Conservation (phyloP, 129 eudicot genomes). For the Artemisia tridentata region DNA sequence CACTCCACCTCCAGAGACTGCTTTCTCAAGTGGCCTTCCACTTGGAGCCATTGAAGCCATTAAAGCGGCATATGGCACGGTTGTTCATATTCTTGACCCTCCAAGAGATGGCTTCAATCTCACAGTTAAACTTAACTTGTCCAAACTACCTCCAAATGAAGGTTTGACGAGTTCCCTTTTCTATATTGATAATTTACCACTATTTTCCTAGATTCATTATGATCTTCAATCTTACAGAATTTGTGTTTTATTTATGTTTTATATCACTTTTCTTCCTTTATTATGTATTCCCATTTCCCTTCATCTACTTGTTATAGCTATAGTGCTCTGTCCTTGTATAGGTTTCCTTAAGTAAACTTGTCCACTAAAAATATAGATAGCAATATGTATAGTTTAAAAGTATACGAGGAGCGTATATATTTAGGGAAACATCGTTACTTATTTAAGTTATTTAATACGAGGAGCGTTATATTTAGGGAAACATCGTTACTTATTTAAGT, state of each 20-base stretch:
- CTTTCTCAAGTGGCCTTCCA: slow-evolving; percentile 74
- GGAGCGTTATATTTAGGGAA: too few species aligned
- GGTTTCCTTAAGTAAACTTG: slow-evolving; percentile 1
- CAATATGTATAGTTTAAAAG: too few species aligned
- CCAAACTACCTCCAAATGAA: slow-evolving; percentile 91
- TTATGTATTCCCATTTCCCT: neutral
- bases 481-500: too few species aligned
- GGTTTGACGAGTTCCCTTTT: slow-evolving; percentile 50
- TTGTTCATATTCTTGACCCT: slow-evolving; percentile 91
- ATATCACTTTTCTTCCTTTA: neutral
- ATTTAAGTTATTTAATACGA: too few species aligned
- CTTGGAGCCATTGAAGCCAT: slow-evolving; percentile 94
- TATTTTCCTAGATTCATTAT: neutral
- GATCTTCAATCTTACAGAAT: neutral
- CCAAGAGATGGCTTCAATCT: slow-evolving; percentile 97
- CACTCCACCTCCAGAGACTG: slow-evolving; percentile 83
- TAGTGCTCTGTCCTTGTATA: neutral
- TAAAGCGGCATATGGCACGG: slow-evolving; percentile 68
- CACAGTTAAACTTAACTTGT: slow-evolving; percentile 78
- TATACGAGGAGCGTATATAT: too few species aligned
- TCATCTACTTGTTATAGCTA: neutral
- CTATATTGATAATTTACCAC: slow-evolving; percentile 20
- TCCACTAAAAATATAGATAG: neutral
- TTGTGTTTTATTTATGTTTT: neutral
- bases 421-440: too few species aligned